These are phyloP conservation scores for Hura crepitans DNA, from an alignment of 441 rosid species.

Conservation along the genomic window DNA sequence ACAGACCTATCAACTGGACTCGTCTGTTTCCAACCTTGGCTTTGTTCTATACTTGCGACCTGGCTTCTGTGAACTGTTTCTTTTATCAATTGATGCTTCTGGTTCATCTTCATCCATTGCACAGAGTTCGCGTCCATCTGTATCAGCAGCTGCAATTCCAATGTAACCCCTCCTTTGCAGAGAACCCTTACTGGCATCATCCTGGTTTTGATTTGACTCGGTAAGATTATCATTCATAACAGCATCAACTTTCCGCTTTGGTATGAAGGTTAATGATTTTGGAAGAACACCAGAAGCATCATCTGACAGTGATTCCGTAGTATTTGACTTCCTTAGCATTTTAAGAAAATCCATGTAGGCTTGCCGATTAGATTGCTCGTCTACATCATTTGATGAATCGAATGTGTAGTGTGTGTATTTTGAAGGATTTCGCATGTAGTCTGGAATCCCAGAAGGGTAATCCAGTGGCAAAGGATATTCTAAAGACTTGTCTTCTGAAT, in stretches of 20 bases:
- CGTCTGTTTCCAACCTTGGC: conserved; percentile 37
- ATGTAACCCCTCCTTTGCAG: conserved; percentile 32
- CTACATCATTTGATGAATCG: conserved; percentile 46
- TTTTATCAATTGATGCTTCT: conserved; percentile 29
- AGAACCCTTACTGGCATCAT: conserved; percentile 27
- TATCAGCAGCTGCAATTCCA: conserved; percentile 38
- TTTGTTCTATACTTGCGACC: conserved; percentile 60
- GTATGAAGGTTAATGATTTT: conserved; percentile 54
- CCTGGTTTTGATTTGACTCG: conserved; percentile 26
- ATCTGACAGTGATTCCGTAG: conserved; percentile 29
- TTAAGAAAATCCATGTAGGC: conserved; percentile 72
- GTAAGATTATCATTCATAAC: conserved; percentile 22
- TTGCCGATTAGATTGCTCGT: conserved; percentile 66
- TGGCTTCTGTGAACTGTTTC: conserved; percentile 27
- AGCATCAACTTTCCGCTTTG: conserved; percentile 48
- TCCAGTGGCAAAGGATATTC: conserved; percentile 29
- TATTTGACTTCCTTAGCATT: conserved; percentile 39
- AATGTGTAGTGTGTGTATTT: conserved; percentile 71
- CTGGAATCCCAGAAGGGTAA: conserved; percentile 57
- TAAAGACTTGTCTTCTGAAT: conserved; percentile 23
- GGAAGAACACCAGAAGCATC: conserved; percentile 48
- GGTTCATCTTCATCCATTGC: conserved; percentile 84
- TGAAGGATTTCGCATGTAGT: conserved; percentile 73
- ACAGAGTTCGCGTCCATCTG: conserved; percentile 35
- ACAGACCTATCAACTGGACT: conserved; percentile 16